Base-by-base conservation (phyloP, 164 flowering plant species). In the Platanus orientalis region DNA sequence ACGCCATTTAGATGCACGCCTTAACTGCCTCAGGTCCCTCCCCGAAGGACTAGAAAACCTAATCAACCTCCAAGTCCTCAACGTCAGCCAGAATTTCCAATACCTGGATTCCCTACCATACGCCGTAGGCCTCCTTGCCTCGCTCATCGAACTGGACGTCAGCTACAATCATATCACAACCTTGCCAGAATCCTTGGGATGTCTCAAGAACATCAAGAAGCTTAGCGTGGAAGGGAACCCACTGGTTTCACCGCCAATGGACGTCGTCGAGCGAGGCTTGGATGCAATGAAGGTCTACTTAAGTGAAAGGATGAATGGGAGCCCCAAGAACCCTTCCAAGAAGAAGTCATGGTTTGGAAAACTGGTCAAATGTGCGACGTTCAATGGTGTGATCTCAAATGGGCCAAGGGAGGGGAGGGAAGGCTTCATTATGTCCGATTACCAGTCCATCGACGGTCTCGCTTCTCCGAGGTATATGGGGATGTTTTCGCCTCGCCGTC, bases 81-180 rank as follows among this genome's bases (percentile, higher is more conserved):
- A 93, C 51, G 79, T 90, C 1, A 89, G 97, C 78, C 98, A 90
- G 54, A 93, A 93, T 76, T 93, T 90, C 81, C 97, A 87, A 25
- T 78, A 80, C 86, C 80, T 93, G 16, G 61, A 61, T 4, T 25
- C 69, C 44, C 74, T 93, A 16, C 98, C 97, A 0, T 87, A 87
- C 76, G 84, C 95, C 54, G 60, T 93, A 1, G 98, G 98, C 65
- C 91, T 90, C 62, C 86, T 90, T 45, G 12, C 82, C 7, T 86
- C 96, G 6, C 88, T 93, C 13, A 58, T 72, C 5, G 96, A 93
- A 61, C 54, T 93, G 24, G 98, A 93, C 69, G 78, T 81, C 9
- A 93, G 98, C 69, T 89, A 93, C 84, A 93, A 93, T 82, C 78
- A 66, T 57, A 83, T 93, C 57, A 68, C 77, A 0, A 3, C 63